These are phyloP conservation scores for Lachnellula arida DNA, from an alignment of 2,329 filamentous ascomycete genomes.

Conservation along the genomic window DNA sequence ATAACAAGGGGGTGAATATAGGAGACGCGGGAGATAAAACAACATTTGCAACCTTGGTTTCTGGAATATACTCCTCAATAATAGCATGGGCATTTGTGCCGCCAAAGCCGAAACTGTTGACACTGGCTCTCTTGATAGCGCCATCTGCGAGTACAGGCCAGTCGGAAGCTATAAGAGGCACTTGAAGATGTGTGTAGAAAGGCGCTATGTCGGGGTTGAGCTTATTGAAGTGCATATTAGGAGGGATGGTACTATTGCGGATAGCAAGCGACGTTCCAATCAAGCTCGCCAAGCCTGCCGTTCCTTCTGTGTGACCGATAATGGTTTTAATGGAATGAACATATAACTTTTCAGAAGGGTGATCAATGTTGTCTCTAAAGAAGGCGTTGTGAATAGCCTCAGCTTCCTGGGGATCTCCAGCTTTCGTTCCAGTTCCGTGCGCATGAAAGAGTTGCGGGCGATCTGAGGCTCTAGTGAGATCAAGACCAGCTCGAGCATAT, in stretches of 20 bases:
- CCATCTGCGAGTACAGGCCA: slow-evolving; percentile 4
- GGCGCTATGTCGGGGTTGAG: slow-evolving; percentile 21
- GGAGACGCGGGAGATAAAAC: too few species aligned
- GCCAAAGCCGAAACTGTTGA: slow-evolving; percentile 28
- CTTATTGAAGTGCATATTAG: slow-evolving; percentile 12
- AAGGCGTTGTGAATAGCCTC: slow-evolving; percentile 9
- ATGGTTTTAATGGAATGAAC: slow-evolving; percentile 21
- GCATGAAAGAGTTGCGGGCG: not conserved
- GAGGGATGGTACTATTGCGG: slow-evolving; percentile 12
- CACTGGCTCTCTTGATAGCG: slow-evolving; percentile 14
- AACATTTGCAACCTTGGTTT: too few species aligned
- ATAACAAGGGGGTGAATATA: too few species aligned
- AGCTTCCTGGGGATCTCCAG: slow-evolving; percentile 11
- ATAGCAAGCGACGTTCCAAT: slow-evolving; percentile 25
- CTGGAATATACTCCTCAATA: slow-evolving; percentile 27
- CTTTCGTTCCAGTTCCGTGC: slow-evolving; percentile 2
- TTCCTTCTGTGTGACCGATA: slow-evolving; percentile 26
- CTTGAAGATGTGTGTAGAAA: slow-evolving; percentile 4
- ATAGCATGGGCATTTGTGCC: slow-evolving; percentile 24
- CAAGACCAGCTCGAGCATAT: not conserved
- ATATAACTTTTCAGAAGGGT: not conserved
- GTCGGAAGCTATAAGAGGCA: slow-evolving; percentile 3
- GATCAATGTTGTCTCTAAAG: slow-evolving; percentile 8
- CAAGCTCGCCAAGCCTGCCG: slow-evolving; percentile 18
- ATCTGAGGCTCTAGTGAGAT: not conserved